Conservation (phyloP, 345 rosid species). For the Cardamine resedifolia region DNA sequence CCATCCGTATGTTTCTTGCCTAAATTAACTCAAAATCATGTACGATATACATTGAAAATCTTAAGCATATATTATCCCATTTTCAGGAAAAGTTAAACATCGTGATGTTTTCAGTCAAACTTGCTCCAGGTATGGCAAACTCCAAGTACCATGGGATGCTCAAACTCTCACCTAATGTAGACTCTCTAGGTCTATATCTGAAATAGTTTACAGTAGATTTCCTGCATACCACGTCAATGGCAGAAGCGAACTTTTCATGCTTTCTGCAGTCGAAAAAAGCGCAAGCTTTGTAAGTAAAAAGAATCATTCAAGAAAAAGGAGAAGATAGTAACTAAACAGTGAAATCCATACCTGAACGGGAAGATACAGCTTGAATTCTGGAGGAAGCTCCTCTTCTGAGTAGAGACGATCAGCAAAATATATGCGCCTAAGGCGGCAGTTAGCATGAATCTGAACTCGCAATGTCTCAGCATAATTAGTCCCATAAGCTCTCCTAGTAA, state of each 20-base stretch:
- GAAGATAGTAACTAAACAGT: neutral
- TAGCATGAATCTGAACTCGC: slow-evolving; percentile 95
- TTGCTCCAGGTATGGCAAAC: neutral
- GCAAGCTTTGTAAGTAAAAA: neutral
- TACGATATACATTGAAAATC: neutral
- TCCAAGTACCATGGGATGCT: slow-evolving; percentile 1
- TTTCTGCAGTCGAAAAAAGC: slow-evolving; percentile 50
- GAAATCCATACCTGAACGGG: slow-evolving; percentile 71
- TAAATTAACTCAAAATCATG: slow-evolving; percentile 4
- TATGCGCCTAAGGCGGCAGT: slow-evolving; percentile 85
- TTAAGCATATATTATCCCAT: neutral
- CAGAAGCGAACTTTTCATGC: slow-evolving; percentile 30
- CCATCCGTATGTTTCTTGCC: neutral
- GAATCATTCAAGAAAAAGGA: neutral
- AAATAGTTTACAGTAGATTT: slow-evolving; percentile 11
- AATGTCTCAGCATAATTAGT: slow-evolving; percentile 94
- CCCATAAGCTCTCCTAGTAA: slow-evolving; percentile 93
- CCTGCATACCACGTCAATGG: neutral
- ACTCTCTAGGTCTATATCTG: slow-evolving; percentile 13
- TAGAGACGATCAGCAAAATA: slow-evolving; percentile 92
- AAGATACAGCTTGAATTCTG: slow-evolving; percentile 88
- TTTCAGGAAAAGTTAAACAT: neutral
- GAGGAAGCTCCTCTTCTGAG: slow-evolving; percentile 98
- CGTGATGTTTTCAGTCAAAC: neutral
- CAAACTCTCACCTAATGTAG: neutral